These are phyloP conservation scores for Aquilaria malaccensis DNA, from an alignment of 345 rosid species.

Conservation along the genomic window DNA sequence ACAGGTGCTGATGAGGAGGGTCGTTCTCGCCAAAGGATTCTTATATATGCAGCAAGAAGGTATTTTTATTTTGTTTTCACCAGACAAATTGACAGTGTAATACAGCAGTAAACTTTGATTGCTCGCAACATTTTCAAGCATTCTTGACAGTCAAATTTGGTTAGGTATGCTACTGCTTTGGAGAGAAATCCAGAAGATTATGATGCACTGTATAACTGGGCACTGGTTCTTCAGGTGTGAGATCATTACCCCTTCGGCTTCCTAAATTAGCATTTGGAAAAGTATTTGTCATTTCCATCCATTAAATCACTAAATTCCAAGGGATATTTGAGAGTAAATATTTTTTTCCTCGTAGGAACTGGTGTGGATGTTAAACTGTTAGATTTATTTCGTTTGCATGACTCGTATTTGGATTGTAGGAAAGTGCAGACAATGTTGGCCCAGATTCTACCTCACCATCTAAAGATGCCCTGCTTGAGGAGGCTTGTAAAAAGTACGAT, in stretches of 20 bases:
- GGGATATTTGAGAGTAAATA: neutral
- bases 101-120: neutral
- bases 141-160: slow-evolving; percentile 12
- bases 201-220: slow-evolving; percentile 98
- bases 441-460: slow-evolving; percentile 91
- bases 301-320: neutral
- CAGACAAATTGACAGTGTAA: neutral
- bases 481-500: slow-evolving; percentile 93
- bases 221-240: slow-evolving; percentile 94
- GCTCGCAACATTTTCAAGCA: neutral
- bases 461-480: slow-evolving; percentile 93
- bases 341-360: no score
- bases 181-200: slow-evolving; percentile 91
- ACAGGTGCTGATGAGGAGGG: slow-evolving; percentile 92
- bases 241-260: slow-evolving; percentile 1
- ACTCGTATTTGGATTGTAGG: slow-evolving; percentile 45
- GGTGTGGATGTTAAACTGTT: neutral
- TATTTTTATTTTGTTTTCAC: slow-evolving; percentile 18
- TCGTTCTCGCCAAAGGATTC: slow-evolving; percentile 93
- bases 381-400: slow-evolving; percentile 2
- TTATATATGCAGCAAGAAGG: slow-evolving; percentile 96
- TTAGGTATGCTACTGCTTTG: slow-evolving; percentile 85
- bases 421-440: slow-evolving; percentile 93
- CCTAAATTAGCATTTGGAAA: neutral
- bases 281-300: neutral